Percentiles rank a stretch among this genome's conserved stretches.
These are phyloP conservation scores for Gliomastix tumulicola DNA, from an alignment of 2,329 filamentous ascomycete species.

Conservation along the genomic window DNA sequence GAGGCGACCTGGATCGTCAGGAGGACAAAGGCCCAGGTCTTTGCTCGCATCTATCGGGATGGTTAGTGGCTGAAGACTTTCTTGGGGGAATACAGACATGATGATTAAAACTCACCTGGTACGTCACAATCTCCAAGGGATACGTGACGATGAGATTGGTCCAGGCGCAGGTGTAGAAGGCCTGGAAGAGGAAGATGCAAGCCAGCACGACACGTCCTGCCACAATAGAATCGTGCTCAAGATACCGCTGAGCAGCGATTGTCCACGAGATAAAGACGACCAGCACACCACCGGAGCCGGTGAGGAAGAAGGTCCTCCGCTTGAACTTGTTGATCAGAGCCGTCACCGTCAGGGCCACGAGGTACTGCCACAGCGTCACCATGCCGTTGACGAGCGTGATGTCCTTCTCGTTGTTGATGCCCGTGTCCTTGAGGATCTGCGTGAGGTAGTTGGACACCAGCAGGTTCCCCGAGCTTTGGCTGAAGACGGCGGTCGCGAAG, in stretches of 20 bases:
- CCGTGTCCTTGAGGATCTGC: conserved; percentile 28
- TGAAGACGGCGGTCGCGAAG: conserved; percentile 29
- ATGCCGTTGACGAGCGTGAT: conserved; percentile 34
- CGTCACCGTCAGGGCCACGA: conserved; percentile 28
- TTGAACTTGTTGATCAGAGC: conserved; percentile 26
- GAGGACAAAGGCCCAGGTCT: conserved; percentile 30
- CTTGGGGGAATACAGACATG: conserved; percentile 32
- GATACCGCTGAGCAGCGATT: conserved; percentile 26
- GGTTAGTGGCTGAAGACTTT: conserved; percentile 29
- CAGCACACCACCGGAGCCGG: conserved; percentile 27
- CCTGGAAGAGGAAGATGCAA: conserved; percentile 33
- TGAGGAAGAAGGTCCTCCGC: conserved; percentile 28
- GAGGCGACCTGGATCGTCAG: conserved; percentile 27
- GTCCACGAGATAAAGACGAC: conserved; percentile 32
- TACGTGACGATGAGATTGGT: conserved; percentile 34
- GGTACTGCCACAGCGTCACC: conserved; percentile 32
- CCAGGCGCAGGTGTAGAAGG: conserved; percentile 34
- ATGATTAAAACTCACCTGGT: no score
- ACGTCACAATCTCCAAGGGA: conserved; percentile 31
- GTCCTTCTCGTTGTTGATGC: conserved; percentile 25
- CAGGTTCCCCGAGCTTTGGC: conserved; percentile 31
- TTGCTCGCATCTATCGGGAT: conserved; percentile 35
- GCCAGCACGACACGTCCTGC: conserved; percentile 27
- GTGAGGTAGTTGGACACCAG: conserved; percentile 34
- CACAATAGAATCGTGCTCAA: conserved; percentile 18